Evolutionary conservation across 2,329 filamentous ascomycete genomes (phyloP).

Genomic region (Dothideomycetidae sp.): DNA sequence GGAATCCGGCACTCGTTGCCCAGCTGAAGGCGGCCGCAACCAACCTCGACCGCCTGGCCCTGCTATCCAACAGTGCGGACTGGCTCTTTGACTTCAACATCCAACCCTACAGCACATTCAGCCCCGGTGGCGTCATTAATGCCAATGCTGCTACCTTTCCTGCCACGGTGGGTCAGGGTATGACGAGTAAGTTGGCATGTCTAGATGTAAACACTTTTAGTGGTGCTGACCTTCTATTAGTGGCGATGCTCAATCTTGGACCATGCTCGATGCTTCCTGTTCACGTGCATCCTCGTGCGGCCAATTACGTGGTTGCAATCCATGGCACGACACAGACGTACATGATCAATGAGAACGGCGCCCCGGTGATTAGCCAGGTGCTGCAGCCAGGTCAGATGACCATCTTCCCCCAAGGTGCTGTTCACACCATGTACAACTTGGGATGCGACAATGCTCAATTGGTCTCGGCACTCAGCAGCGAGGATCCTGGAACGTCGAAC

Average conservation of each 20-base stretch:
- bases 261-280: conserved; percentile 39
- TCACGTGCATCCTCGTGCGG: conserved; percentile 36
- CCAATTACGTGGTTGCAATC: conserved; percentile 36
- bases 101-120: conserved; percentile 28
- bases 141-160: conserved; percentile 40
- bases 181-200: conserved; percentile 28
- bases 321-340: conserved; percentile 37
- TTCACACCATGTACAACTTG: conserved; percentile 40
- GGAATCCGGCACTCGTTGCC: conserved; percentile 27
- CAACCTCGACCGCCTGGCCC: conserved; percentile 30
- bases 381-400: conserved; percentile 35
- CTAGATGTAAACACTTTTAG: conserved; percentile 4
- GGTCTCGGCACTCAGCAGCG: conserved; percentile 34
- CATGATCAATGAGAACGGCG: conserved; percentile 40
- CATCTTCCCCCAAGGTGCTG: conserved; percentile 34
- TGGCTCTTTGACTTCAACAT: conserved; percentile 38
- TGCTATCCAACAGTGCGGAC: conserved; percentile 28
- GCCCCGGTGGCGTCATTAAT: conserved; percentile 36
- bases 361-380: conserved; percentile 27
- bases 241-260: conserved; percentile 30
- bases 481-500: conserved; percentile 38
- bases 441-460: conserved; percentile 37
- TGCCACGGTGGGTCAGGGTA: conserved; percentile 32
- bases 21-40: conserved; percentile 29
- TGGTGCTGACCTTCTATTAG: conserved; percentile 19